These are phyloP conservation scores for Tricholoma saponaceum DNA, from an alignment of 768 basidiomycete species.

Conservation along the genomic window DNA sequence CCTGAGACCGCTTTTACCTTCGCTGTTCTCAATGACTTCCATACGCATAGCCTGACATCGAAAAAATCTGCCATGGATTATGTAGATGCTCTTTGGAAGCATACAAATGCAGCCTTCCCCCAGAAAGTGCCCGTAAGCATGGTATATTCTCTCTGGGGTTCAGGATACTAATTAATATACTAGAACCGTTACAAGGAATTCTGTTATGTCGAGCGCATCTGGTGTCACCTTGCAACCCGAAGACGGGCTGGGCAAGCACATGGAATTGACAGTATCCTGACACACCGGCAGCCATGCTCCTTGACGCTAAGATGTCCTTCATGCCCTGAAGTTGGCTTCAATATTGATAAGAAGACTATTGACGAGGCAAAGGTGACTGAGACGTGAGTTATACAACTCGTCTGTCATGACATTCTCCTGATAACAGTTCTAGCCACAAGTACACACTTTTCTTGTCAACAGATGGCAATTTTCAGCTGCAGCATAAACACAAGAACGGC, in stretches of 20 bases:
- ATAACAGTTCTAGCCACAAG: conserved; percentile 15
- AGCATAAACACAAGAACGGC: conserved; percentile 19
- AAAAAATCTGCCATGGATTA: conserved; percentile 31
- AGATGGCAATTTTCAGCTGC: conserved; percentile 24
- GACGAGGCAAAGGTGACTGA: conserved; percentile 10
- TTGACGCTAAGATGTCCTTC: conserved; percentile 18
- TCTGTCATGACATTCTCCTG: not conserved
- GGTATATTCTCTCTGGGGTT: not conserved
- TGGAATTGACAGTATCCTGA: conserved; percentile 12
- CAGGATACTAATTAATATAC: not conserved
- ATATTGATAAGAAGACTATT: conserved; percentile 18
- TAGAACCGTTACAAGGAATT: conserved; percentile 22
- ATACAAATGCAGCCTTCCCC: conserved; percentile 18
- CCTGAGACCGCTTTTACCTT: conserved; percentile 17
- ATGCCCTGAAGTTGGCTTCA: conserved; percentile 25
- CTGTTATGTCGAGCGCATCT: conserved; percentile 16
- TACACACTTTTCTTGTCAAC: conserved; percentile 21
- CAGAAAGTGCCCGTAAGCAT: conserved; percentile 19
- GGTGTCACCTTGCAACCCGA: conserved; percentile 13
- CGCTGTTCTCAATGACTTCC: conserved; percentile 21
- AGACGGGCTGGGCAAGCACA: conserved; percentile 19
- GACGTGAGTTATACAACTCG: conserved; percentile 1
- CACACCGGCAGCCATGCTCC: conserved; percentile 6
- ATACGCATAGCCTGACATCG: conserved; percentile 24
- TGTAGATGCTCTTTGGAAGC: no score